phyloP scores from a whole-genome alignment of 176 grass and related monocot species.

The Triticum monococcum region DNA sequence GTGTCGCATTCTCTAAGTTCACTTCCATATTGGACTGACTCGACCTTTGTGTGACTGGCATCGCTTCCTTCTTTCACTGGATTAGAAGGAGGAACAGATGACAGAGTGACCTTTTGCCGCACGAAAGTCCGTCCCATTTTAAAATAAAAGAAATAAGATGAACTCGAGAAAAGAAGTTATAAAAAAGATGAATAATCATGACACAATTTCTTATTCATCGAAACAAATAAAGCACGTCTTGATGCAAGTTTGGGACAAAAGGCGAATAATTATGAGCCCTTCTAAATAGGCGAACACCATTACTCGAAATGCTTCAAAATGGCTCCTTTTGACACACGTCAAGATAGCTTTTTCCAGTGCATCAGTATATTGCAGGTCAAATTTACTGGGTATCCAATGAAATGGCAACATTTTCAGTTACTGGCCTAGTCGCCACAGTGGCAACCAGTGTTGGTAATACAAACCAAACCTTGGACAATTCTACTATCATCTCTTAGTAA shows the following conservation, averaged over 20 bases:
- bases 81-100: slow-evolving; percentile 55
- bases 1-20: slow-evolving; percentile 57
- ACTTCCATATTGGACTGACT: slow-evolving; percentile 54
- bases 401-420: slow-evolving; percentile 15
- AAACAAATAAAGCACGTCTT: slow-evolving; percentile 12
- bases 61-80: slow-evolving; percentile 54
- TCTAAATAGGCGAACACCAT: slow-evolving; percentile 13
- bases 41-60: slow-evolving; percentile 42
- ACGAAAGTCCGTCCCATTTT: slow-evolving; percentile 90
- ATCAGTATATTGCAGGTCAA: slow-evolving; percentile 6
- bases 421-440: neutral
- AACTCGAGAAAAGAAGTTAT: slow-evolving; percentile 23
- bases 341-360: neutral
- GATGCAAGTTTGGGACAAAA: neutral
- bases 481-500: slow-evolving; percentile 9
- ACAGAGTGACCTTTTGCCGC: slow-evolving; percentile 86
- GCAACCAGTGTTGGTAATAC: slow-evolving; percentile 4
- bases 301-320: neutral
- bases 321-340: neutral
- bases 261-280: slow-evolving; percentile 1
- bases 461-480: neutral
- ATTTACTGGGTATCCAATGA: neutral
- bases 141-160: slow-evolving; percentile 42
- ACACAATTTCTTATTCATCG: neutral
- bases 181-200: neutral